These are phyloP conservation scores for Pleurotus ostreatus DNA, from an alignment of 768 basidiomycete species.

Conservation along the genomic window DNA sequence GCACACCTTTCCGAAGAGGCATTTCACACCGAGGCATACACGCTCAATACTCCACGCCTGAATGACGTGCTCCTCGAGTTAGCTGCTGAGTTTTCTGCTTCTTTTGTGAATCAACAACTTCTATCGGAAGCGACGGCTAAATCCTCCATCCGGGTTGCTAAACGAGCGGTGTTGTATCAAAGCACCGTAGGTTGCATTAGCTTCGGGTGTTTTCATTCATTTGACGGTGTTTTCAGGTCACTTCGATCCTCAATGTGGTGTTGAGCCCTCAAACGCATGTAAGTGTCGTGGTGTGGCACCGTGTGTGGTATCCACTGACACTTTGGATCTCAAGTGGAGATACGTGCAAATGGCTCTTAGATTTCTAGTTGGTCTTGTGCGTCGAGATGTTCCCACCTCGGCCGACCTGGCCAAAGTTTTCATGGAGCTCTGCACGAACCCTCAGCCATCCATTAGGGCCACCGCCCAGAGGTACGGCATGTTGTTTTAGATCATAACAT, in stretches of 20 bases:
- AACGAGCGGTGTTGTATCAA: constrained; percentile 42
- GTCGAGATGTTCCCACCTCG: constrained; percentile 54
- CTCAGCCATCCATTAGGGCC: constrained; percentile 65
- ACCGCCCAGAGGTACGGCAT: constrained; percentile 55
- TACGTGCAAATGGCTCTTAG: constrained; percentile 70
- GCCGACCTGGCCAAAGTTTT: constrained; percentile 60
- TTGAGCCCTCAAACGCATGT: constrained; percentile 67
- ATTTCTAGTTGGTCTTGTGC: constrained; percentile 57
- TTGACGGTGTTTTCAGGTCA: constrained; percentile 38
- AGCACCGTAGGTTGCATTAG: constrained; percentile 38
- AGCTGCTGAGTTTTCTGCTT: constrained; percentile 42
- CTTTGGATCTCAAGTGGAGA: constrained; percentile 58
- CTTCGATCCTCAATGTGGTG: constrained; percentile 58
- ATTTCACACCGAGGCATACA: constrained; percentile 59
- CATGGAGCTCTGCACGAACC: constrained; percentile 60
- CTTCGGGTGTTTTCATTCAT: constrained; percentile 8
- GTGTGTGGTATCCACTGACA: constrained; percentile 8
- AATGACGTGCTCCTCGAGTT: constrained; percentile 45
- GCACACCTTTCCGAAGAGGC: constrained; percentile 60
- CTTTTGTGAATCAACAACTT: constrained; percentile 37
- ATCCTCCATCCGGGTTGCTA: constrained; percentile 33
- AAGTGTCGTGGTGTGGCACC: constrained; percentile 22
- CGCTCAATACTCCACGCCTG: constrained; percentile 43
- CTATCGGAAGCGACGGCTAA: constrained; percentile 41
- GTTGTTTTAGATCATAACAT: no score